phyloP scores from a whole-genome alignment of 768 basidiomycete genomes.

The Boletellus sp. region DNA sequence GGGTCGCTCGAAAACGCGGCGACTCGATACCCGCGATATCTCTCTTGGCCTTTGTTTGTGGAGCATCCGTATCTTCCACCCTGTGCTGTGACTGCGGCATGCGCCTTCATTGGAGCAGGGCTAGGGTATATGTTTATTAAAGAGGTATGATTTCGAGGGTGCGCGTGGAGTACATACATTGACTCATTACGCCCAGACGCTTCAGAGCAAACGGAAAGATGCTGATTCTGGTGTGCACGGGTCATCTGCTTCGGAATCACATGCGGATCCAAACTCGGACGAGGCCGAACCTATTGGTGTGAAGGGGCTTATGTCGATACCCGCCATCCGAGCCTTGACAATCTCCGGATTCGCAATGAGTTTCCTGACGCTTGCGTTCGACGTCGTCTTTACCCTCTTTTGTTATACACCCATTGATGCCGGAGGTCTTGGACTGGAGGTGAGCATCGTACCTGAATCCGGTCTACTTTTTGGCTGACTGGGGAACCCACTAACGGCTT shows the following conservation, averaged over 20 bases:
- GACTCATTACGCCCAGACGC: constrained; percentile 8
- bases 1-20: background rate
- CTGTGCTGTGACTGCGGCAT: constrained; percentile 11
- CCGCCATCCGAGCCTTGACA: constrained; percentile 49
- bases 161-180: background rate
- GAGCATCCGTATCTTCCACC: constrained; percentile 18
- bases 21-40: background rate
- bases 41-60: constrained; percentile 9
- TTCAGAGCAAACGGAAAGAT: constrained; percentile 11
- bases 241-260: background rate
- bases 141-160: constrained; percentile 12
- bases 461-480: no score
- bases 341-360: constrained; percentile 48
- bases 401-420: constrained; percentile 54
- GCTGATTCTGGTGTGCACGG: no score
- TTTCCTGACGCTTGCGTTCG: constrained; percentile 54
- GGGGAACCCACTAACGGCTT: no score
- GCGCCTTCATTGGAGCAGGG: constrained; percentile 3
- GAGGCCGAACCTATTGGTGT: constrained; percentile 24
- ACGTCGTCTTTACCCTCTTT: constrained; percentile 63
- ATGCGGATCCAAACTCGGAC: background rate
- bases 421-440: constrained; percentile 57
- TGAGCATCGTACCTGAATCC: constrained; percentile 26
- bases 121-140: constrained; percentile 19
- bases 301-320: constrained; percentile 41